Evolutionary conservation across 345 rosid species (phyloP).

Genomic region (Rhizophora apiculata): DNA sequence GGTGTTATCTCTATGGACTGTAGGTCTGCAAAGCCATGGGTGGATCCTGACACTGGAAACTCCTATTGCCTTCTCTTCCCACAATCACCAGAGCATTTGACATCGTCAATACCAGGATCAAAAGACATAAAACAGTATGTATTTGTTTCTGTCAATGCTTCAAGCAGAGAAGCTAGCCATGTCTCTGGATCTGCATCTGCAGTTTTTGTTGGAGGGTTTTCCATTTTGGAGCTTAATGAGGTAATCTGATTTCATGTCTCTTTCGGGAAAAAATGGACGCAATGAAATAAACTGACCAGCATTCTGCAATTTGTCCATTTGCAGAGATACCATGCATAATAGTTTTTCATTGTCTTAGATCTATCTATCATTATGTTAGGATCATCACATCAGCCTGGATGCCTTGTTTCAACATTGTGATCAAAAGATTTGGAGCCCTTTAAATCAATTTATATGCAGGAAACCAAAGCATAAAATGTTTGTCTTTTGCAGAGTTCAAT

Average conservation of each 20-base stretch:
- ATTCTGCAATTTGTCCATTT: neutral
- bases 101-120: constrained; percentile 45
- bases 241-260: constrained; percentile 33
- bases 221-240: constrained; percentile 62
- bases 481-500: constrained; percentile 38
- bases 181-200: constrained; percentile 80
- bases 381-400: neutral
- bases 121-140: constrained; percentile 56
- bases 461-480: constrained; percentile 1
- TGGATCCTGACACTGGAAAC: constrained; percentile 51
- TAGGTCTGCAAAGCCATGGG: constrained; percentile 85
- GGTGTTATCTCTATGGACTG: constrained; percentile 18
- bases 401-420: neutral
- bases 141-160: constrained; percentile 55
- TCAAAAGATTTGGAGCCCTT: neutral
- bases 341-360: neutral
- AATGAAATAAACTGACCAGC: neutral
- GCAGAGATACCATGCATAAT: neutral
- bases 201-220: constrained; percentile 83
- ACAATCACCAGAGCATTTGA: constrained; percentile 83
- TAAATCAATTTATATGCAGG: neutral
- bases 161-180: constrained; percentile 49
- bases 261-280: neutral
- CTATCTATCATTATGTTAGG: neutral
- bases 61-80: constrained; percentile 80